Evolutionary conservation across 441 rosid species (phyloP).

Genomic region (Biscutella laevigata): DNA sequence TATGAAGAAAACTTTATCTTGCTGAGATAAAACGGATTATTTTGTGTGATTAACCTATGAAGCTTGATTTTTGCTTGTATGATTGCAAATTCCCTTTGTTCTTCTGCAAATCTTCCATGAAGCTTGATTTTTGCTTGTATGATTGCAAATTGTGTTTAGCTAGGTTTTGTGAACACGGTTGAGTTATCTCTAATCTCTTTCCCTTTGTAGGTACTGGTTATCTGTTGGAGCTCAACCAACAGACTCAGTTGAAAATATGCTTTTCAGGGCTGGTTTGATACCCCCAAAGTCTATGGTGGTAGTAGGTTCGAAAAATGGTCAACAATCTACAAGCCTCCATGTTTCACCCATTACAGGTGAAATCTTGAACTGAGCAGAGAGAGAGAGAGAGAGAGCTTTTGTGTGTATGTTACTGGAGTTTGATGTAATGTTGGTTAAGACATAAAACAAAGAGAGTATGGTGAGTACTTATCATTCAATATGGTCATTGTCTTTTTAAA

Average conservation of each 20-base stretch:
- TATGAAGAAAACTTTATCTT: neutral
- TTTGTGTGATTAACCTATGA: neutral
- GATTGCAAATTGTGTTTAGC: neutral
- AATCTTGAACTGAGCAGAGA: constrained; percentile 29
- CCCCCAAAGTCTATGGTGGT: constrained; percentile 74
- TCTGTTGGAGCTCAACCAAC: constrained; percentile 95
- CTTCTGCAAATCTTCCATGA: neutral
- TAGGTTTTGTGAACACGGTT: neutral
- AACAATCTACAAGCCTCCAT: constrained; percentile 51
- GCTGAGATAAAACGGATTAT: neutral
- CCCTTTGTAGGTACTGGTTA: constrained; percentile 65
- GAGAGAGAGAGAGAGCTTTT: neutral
- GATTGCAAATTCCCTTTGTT: constrained; percentile 5
- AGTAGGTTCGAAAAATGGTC: constrained; percentile 61
- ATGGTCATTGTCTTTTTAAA: neutral
- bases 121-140: neutral
- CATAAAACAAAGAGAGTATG: neutral
- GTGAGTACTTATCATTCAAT: constrained; percentile 4
- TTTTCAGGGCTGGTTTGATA: constrained; percentile 68
- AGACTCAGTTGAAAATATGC: constrained; percentile 63
- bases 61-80: neutral
- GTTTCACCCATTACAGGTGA: constrained; percentile 70
- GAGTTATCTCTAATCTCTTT: neutral
- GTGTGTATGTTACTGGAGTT: neutral
- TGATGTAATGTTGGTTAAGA: neutral